These are phyloP conservation scores for Phoma sp. DNA, from an alignment of 2,329 filamentous ascomycete genomes.

Conservation along the genomic window DNA sequence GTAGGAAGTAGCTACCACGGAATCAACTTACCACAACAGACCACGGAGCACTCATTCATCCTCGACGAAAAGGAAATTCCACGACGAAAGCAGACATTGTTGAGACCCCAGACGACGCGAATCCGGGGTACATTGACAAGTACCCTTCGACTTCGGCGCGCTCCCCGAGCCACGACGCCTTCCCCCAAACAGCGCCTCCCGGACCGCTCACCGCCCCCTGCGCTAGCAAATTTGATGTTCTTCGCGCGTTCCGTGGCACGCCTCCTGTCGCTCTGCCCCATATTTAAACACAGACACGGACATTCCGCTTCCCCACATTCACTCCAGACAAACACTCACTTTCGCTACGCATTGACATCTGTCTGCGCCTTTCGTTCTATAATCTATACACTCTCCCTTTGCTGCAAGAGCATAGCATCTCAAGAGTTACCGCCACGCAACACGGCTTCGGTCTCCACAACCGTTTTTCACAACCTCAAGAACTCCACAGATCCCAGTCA, in stretches of 20 bases:
- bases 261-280: slow-evolving; percentile 1
- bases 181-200: not conserved
- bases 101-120: not conserved
- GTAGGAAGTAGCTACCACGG: too few species aligned
- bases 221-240: slow-evolving; percentile 16
- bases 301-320: slow-evolving; percentile 9
- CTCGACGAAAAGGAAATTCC: too few species aligned
- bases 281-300: slow-evolving; percentile 9
- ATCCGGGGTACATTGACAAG: slow-evolving; percentile 4
- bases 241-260: slow-evolving; percentile 5
- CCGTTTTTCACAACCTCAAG: not conserved
- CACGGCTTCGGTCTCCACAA: not conserved
- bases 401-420: too few species aligned
- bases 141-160: not conserved
- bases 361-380: not conserved
- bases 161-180: not conserved
- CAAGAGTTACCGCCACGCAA: too few species aligned
- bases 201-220: slow-evolving; percentile 6
- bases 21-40: too few species aligned
- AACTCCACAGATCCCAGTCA: not conserved
- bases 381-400: too few species aligned
- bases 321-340: not conserved
- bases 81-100: not conserved
- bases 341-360: not conserved
- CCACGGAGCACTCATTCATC: too few species aligned